phyloP scores from a whole-genome alignment of 129 eudicot species.

The Cynara cardunculus region DNA sequence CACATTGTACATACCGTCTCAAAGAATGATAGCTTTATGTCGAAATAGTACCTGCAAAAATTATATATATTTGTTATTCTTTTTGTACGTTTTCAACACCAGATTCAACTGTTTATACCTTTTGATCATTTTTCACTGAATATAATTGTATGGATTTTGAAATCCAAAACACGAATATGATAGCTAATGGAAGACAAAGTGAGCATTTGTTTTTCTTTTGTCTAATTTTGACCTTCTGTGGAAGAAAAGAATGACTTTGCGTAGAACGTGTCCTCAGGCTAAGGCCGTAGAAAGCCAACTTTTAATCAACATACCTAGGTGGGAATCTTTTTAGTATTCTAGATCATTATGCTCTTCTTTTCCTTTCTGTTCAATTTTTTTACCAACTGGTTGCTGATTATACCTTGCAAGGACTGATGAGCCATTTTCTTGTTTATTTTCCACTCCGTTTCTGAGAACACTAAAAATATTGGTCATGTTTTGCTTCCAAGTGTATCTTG shows the following conservation, averaged over 20 bases:
- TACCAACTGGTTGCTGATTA: not conserved
- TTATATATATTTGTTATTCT: not conserved
- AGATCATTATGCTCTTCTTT: not conserved
- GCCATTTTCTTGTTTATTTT: not conserved
- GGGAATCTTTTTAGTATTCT: not conserved
- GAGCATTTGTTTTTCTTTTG: conserved; percentile 1
- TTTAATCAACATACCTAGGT: not conserved
- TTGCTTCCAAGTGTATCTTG: not conserved
- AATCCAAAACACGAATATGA: not conserved
- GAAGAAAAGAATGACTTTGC: conserved; percentile 32
- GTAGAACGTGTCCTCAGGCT: conserved; percentile 7
- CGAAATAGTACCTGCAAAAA: not conserved
- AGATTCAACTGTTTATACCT: not conserved
- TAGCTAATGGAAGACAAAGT: conserved; percentile 15
- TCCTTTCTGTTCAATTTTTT: not conserved
- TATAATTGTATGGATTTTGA: not conserved
- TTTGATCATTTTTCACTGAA: not conserved
- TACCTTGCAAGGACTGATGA: conserved; percentile 1
- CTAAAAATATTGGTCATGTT: not conserved
- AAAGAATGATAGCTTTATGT: not conserved
- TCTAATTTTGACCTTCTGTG: conserved; percentile 22
- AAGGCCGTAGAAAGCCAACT: not conserved
- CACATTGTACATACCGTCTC: not conserved
- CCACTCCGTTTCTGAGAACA: not conserved
- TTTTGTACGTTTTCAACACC: not conserved